Base-by-base conservation (phyloP, 2,329 filamentous ascomycete species). In the Fusarium liriodendri region DNA sequence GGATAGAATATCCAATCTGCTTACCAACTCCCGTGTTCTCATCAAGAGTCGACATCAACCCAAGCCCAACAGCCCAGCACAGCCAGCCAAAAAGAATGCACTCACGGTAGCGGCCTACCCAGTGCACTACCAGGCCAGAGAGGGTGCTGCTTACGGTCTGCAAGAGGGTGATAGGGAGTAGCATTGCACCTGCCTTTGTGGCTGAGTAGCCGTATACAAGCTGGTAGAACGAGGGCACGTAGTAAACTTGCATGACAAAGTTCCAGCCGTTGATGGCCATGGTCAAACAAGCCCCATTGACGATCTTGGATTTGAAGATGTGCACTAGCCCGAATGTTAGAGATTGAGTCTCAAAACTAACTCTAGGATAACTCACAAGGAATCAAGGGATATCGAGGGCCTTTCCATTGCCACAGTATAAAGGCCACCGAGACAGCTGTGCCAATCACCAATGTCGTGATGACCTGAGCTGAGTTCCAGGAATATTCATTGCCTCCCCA, bases 211-310 rank as follows among this genome's bases (percentile, higher is more conserved):
- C 82, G 63, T 85, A 86, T 2, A 81, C 83, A 13, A 87, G 82
- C 62, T 87, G 86, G 69, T 87, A 87, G 69, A 86, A 87, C 0
- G 83, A 81, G 0, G 84, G 84, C 6, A 86, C 83, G 66, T 84
- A 87, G 71, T 87, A 88, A 9, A 88, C 81, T 70, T 90, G 88
- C n/a, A 88, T 85, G 27, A 89, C 82, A 64, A 89, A 89, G 71
- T 89, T 89, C 88, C 88, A 90, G 5, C 88, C 88, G 60, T 89
- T 89, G 76, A 90, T 85, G 38, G 87, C 87, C 86, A 89, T 89
- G 18, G 87, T 89, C 20, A 90, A 71, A 67, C 86, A 89, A 1
- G 87, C 87, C 1, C 88, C 88, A 38, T 88, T 88, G 33, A 89
- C 87, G 33, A 89, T 87, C 18, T 80, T 82, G 1, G 83, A 84